Evolutionary conservation across 2,329 filamentous ascomycete genomes (phyloP).

Genomic region (Fusarium sublunatum): DNA sequence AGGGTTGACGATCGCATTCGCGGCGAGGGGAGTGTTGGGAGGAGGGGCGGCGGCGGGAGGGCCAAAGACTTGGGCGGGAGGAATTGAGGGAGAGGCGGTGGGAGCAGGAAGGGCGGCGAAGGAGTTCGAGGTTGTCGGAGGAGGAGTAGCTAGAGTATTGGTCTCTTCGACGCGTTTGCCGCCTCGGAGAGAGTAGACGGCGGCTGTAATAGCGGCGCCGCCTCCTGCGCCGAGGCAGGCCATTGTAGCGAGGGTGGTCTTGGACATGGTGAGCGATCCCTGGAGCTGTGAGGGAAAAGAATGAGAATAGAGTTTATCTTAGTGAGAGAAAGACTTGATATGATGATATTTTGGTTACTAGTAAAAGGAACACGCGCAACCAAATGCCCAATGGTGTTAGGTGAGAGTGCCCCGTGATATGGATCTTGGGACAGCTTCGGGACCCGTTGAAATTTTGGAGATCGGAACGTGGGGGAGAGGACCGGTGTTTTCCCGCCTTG

Average conservation of each 20-base stretch:
- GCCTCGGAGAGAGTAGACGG: conserved; percentile 71
- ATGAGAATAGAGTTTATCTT: conserved; percentile 6
- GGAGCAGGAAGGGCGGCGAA: conserved; percentile 46
- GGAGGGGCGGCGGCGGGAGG: conserved; percentile 48
- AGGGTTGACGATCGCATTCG: conserved; percentile 72
- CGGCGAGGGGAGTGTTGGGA: conserved; percentile 46
- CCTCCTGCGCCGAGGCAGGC: conserved; percentile 81
- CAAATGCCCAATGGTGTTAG: conserved; percentile 28
- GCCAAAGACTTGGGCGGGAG: conserved; percentile 68
- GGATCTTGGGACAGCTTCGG: conserved; percentile 5
- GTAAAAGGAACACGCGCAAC: conserved; percentile 22
- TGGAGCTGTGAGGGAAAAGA: neutral
- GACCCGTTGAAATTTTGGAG: conserved; percentile 33
- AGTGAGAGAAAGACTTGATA: neutral
- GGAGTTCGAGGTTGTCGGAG: conserved; percentile 47
- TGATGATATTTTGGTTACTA: neutral
- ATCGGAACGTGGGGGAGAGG: conserved; percentile 39
- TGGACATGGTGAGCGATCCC: conserved; percentile 70
- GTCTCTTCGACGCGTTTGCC: conserved; percentile 58
- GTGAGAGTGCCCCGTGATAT: conserved; percentile 34
- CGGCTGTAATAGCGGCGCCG: conserved; percentile 78
- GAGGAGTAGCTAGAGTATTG: conserved; percentile 47
- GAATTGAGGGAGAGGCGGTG: conserved; percentile 55
- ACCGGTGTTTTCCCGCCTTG: conserved; percentile 33
- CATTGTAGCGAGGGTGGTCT: conserved; percentile 78